Conservation (phyloP, 2,329 filamentous ascomycete species). For the Fusarium sp. region DNA sequence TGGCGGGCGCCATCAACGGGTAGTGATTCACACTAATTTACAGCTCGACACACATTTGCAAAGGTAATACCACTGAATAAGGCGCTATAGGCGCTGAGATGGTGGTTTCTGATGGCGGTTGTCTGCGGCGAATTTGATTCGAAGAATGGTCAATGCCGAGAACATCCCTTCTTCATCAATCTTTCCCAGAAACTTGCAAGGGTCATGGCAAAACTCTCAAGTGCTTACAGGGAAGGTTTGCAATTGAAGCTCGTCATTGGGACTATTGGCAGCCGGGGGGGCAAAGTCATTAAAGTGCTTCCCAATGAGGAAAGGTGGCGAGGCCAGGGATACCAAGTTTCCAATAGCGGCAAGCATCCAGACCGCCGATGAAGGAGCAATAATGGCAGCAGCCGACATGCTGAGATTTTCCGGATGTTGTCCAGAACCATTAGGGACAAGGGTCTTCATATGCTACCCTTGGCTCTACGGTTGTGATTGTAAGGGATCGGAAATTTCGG, state of each 20-base stretch:
- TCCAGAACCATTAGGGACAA: conserved; percentile 19
- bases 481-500: not conserved
- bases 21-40: conserved; percentile 31
- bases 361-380: conserved; percentile 27
- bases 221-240: conserved; percentile 23
- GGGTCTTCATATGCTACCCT: conserved; percentile 15
- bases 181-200: conserved; percentile 23
- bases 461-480: not conserved
- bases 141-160: conserved; percentile 5
- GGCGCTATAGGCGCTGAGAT: conserved; percentile 22
- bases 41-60: not conserved
- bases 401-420: conserved; percentile 27
- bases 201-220: conserved; percentile 28
- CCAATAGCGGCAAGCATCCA: conserved; percentile 40
- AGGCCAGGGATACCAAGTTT: conserved; percentile 18
- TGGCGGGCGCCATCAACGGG: conserved; percentile 28
- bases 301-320: conserved; percentile 31
- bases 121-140: conserved; percentile 11
- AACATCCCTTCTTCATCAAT: conserved; percentile 22
- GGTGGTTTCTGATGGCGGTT: not conserved
- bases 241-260: no score
- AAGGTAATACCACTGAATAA: not conserved
- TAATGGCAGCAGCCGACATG: conserved; percentile 27
- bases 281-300: conserved; percentile 36
- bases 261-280: no score